These are phyloP conservation scores for Sphagnurus paluster DNA, from an alignment of 1,284 basidiomycete species.

Conservation along the genomic window DNA sequence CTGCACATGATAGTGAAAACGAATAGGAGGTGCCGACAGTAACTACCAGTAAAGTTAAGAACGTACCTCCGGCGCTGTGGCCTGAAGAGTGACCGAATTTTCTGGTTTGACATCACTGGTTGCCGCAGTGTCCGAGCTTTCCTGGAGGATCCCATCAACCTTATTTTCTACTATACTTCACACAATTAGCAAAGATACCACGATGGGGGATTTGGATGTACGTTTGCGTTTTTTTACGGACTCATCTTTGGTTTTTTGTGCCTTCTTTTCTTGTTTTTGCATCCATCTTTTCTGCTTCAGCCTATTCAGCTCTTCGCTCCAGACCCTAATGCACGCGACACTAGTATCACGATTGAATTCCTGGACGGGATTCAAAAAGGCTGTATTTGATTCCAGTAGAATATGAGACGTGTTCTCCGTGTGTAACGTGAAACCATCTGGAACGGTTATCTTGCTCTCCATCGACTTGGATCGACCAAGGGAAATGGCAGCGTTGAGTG, in stretches of 20 bases:
- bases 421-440: constrained; percentile 78
- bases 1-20: constrained; percentile 36
- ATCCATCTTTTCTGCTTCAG: constrained; percentile 62
- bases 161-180: constrained; percentile 13
- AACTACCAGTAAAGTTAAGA: background rate
- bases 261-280: constrained; percentile 36
- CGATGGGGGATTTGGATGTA: constrained; percentile 12
- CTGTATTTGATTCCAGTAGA: constrained; percentile 77
- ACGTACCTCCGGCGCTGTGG: constrained; percentile 22
- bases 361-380: constrained; percentile 97
- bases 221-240: constrained; percentile 31
- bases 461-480: constrained; percentile 17
- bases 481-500: constrained; percentile 1
- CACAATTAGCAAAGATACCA: constrained; percentile 1
- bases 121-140: background rate
- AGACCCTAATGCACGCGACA: constrained; percentile 85
- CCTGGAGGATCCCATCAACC: constrained; percentile 1
- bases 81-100: background rate
- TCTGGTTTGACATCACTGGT: constrained; percentile 5
- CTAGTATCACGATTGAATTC: constrained; percentile 98
- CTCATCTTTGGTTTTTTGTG: constrained; percentile 27
- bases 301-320: constrained; percentile 76
- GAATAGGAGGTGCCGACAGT: constrained; percentile 2
- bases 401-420: constrained; percentile 86
- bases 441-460: constrained; percentile 41